These are phyloP conservation scores for Cucumis melo DNA, from an alignment of 306 rosid genomes.

Conservation along the genomic window DNA sequence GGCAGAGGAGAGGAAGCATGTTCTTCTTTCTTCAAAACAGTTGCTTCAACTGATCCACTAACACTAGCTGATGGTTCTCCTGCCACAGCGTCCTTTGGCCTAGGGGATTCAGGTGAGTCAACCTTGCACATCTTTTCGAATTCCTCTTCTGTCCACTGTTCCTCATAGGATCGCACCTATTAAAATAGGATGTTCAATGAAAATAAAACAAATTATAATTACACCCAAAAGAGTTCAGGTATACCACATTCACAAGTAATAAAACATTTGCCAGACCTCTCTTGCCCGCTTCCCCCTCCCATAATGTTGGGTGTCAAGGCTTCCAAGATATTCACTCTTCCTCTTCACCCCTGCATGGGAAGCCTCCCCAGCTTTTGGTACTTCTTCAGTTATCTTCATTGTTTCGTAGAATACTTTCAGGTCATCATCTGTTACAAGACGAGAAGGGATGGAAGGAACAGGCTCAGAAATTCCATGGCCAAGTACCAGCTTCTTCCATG, in stretches of 20 bases:
- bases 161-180: slow-evolving; percentile 96
- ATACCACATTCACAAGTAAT: background rate
- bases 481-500: slow-evolving; percentile 55
- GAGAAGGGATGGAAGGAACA: slow-evolving; percentile 51
- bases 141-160: slow-evolving; percentile 99
- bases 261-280: slow-evolving; percentile 56
- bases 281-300: slow-evolving; percentile 98
- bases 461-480: slow-evolving; percentile 40
- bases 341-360: slow-evolving; percentile 58
- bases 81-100: slow-evolving; percentile 34
- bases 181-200: background rate
- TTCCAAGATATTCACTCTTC: slow-evolving; percentile 52
- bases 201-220: background rate
- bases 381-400: slow-evolving; percentile 73
- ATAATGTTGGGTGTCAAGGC: slow-evolving; percentile 75
- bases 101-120: slow-evolving; percentile 64
- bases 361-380: slow-evolving; percentile 42
- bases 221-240: background rate
- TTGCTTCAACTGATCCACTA: slow-evolving; percentile 21
- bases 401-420: slow-evolving; percentile 70
- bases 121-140: slow-evolving; percentile 92
- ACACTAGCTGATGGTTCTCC: slow-evolving; percentile 22
- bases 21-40: slow-evolving; percentile 29
- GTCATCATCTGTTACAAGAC: slow-evolving; percentile 89
- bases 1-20: slow-evolving; percentile 27